Percentiles rank a stretch among this genome's conserved stretches.
These are phyloP conservation scores for Nitzschia sp. DNA, from an alignment of 108 stramenopile species.

Conservation along the genomic window DNA sequence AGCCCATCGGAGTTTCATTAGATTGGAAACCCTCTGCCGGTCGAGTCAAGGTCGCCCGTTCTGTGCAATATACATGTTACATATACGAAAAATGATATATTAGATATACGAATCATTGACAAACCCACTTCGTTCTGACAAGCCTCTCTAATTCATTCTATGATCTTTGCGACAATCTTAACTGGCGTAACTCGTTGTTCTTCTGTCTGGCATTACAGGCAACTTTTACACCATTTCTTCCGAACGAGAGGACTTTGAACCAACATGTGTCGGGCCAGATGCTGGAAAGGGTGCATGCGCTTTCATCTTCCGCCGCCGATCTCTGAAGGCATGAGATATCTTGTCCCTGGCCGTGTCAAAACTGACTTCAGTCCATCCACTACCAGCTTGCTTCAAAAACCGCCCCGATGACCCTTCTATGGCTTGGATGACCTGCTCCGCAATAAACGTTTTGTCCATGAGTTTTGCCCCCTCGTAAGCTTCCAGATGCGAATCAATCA, in stretches of 20 bases:
- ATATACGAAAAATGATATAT: background rate
- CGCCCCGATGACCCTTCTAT: slow-evolving; percentile 14
- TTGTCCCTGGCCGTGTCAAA: slow-evolving; percentile 6
- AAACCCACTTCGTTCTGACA: too few species aligned
- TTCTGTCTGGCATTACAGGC: too few species aligned
- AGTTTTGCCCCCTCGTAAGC: slow-evolving; percentile 1
- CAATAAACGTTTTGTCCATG: slow-evolving; percentile 24
- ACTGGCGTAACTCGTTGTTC: too few species aligned
- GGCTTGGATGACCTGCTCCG: slow-evolving; percentile 8
- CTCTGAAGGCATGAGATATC: background rate
- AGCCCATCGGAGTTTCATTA: slow-evolving; percentile 78
- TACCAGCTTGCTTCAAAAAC: slow-evolving; percentile 11
- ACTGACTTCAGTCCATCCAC: slow-evolving; percentile 16
- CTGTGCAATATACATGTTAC: background rate
- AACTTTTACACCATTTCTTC: too few species aligned
- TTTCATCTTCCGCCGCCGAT: slow-evolving; percentile 8
- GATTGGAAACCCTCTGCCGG: background rate
- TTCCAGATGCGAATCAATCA: slow-evolving; percentile 5
- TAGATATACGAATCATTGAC: background rate
- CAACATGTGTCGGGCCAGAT: too few species aligned
- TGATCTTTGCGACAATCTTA: too few species aligned
- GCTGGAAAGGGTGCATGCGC: too few species aligned
- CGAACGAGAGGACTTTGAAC: too few species aligned
- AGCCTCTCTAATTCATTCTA: too few species aligned
- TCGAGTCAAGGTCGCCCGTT: too few species aligned